These are phyloP conservation scores for Paramecium caudatum DNA, from an alignment of 73 alveolate species.

Conservation along the genomic window DNA sequence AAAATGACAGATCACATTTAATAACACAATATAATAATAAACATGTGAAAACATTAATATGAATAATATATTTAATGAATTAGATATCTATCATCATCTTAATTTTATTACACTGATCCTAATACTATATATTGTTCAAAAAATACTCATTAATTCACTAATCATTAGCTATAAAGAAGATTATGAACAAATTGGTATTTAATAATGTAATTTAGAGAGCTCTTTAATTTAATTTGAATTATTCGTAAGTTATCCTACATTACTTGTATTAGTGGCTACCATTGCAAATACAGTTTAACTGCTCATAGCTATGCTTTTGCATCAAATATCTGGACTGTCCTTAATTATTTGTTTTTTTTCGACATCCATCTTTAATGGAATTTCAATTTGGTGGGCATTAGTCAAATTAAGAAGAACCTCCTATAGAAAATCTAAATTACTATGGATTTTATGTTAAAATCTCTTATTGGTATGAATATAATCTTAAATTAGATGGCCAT, in stretches of 20 bases:
- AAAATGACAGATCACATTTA: slow-evolving; percentile 49
- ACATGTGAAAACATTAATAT: not conserved
- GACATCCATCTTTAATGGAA: slow-evolving; percentile 22
- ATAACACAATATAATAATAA: not conserved
- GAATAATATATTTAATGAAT: slow-evolving; percentile 16
- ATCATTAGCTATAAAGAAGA: not conserved
- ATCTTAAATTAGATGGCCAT: not conserved
- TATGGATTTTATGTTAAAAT: not conserved
- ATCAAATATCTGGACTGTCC: not conserved
- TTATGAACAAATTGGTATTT: slow-evolving; percentile 8
- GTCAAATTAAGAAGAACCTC: slow-evolving; percentile 23
- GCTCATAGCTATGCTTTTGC: not conserved
- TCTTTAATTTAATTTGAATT: slow-evolving; percentile 40
- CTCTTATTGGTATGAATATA: not conserved
- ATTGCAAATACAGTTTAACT: slow-evolving; percentile 26
- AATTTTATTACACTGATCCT: not conserved
- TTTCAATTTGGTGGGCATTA: slow-evolving; percentile 42
- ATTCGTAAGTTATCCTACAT: slow-evolving; percentile 3
- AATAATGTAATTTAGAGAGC: not conserved
- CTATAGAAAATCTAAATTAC: slow-evolving; percentile 17
- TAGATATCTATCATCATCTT: not conserved
- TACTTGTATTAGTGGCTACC: not conserved
- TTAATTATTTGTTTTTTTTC: not conserved
- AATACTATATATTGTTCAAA: not conserved
- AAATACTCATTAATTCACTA: slow-evolving; percentile 3